Conservation (phyloP, 2,329 filamentous ascomycete genomes). For the Aspergillus tamarii region DNA sequence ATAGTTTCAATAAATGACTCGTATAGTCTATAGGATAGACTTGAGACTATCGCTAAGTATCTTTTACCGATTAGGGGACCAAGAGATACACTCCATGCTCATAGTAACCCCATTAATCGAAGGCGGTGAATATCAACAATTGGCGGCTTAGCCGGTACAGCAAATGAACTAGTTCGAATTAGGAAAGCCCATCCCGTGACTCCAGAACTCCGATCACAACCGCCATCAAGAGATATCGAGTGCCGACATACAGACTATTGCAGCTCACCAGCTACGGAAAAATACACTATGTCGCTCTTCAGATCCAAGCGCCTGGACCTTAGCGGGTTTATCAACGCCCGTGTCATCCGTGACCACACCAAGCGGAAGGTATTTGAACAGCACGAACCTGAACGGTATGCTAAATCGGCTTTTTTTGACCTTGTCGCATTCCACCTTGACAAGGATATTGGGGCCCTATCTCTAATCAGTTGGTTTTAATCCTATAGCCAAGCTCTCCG, state of each 20-base stretch:
- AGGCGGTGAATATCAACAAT: no score
- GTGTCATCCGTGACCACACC: conserved; percentile 88
- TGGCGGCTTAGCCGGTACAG: neutral
- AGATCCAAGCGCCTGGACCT: conserved; percentile 87
- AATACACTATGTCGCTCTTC: conserved; percentile 75
- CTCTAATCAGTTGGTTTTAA: conserved; percentile 5
- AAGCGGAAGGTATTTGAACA: conserved; percentile 92
- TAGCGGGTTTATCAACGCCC: conserved; percentile 82
- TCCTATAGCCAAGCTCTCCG: conserved; percentile 78
- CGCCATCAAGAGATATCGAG: conserved; percentile 10
- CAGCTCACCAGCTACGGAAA: neutral
- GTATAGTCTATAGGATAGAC: no score
- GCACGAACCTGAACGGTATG: conserved; percentile 83
- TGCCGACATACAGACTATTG: neutral
- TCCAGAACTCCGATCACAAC: conserved; percentile 14
- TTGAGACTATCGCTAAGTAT: no score
- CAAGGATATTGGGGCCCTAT: neutral
- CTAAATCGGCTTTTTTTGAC: conserved; percentile 2
- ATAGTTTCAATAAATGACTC: no score
- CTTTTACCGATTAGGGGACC: no score
- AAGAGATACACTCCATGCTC: no score
- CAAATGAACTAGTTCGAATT: conserved; percentile 31
- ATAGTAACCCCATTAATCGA: no score
- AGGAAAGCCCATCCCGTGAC: conserved; percentile 24
- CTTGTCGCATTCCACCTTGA: neutral